Conservation (phyloP, 495 filamentous ascomycete species). For the Podospora pseudoanserina region DNA sequence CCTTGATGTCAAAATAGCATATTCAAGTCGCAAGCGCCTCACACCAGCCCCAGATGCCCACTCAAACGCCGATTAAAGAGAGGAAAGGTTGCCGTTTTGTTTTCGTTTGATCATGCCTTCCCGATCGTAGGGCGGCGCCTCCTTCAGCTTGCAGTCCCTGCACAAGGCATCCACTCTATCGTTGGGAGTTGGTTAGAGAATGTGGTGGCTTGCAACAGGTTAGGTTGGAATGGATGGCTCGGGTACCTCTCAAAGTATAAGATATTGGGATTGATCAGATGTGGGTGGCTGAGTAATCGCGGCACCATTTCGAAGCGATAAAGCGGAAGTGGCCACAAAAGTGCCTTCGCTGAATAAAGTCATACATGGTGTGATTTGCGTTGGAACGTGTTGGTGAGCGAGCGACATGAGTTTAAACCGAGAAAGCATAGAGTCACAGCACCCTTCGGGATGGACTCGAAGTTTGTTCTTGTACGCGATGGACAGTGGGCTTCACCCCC, state of each 20-base stretch:
- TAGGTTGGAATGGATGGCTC: background rate
- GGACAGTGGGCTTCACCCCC: background rate
- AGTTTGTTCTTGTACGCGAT: background rate
- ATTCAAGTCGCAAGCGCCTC: background rate
- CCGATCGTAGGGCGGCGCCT: conserved; percentile 18
- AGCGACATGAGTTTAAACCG: background rate
- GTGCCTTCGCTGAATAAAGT: conserved; percentile 25
- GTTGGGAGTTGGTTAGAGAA: background rate
- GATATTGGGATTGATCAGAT: conserved; percentile 28
- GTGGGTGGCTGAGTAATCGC: conserved; percentile 22
- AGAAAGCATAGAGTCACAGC: background rate
- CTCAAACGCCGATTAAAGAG: background rate
- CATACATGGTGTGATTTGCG: conserved; percentile 12
- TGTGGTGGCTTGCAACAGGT: background rate
- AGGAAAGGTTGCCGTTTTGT: background rate
- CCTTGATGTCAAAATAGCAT: background rate
- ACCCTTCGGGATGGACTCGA: background rate
- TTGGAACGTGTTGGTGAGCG: background rate
- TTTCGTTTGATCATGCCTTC: conserved; percentile 24
- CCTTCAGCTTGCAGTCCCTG: conserved; percentile 27
- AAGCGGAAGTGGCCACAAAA: conserved; percentile 29
- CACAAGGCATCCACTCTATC: conserved; percentile 15
- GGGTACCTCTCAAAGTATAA: conserved; percentile 24
- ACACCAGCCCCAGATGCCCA: background rate
- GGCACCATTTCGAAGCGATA: conserved; percentile 30